Percentiles rank a stretch among this genome's conserved stretches.
These are phyloP conservation scores for Alternaria tenuissima DNA, from an alignment of 2,329 filamentous ascomycete genomes.

Conservation along the genomic window DNA sequence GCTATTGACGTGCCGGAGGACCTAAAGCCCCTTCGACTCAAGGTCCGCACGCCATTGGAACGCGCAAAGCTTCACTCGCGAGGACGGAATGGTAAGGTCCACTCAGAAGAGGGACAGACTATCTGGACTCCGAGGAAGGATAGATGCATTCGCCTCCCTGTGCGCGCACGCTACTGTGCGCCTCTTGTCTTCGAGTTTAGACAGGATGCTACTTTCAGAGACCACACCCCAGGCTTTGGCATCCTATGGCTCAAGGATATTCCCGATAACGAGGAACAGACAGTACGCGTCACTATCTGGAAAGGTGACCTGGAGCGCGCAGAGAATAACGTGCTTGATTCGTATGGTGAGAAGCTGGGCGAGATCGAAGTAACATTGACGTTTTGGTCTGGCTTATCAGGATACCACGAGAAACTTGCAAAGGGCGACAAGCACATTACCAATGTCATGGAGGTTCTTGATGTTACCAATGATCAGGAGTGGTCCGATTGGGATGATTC, in stretches of 20 bases:
- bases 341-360: constrained; percentile 66
- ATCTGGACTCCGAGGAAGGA: constrained; percentile 63
- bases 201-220: constrained; percentile 60
- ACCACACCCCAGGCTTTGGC: constrained; percentile 68
- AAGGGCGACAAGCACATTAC: constrained; percentile 63
- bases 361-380: constrained; percentile 65
- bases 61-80: constrained; percentile 66
- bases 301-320: constrained; percentile 69
- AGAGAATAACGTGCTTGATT: constrained; percentile 55
- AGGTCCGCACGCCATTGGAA: constrained; percentile 66
- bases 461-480: constrained; percentile 67
- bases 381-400: constrained; percentile 69
- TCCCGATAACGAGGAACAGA: constrained; percentile 70
- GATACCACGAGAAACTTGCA: constrained; percentile 66
- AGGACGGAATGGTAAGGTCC: constrained; percentile 34
- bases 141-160: constrained; percentile 62
- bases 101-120: constrained; percentile 46
- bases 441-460: constrained; percentile 71
- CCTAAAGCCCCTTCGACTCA: constrained; percentile 62
- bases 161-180: constrained; percentile 68
- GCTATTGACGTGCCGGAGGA: constrained; percentile 60
- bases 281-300: constrained; percentile 69
- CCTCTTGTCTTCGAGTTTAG: constrained; percentile 67
- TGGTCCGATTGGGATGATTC: constrained; percentile 48
- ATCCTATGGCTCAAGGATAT: constrained; percentile 76